These are phyloP conservation scores for Colletotrichum navitas DNA, from an alignment of 2,329 filamentous ascomycete species.

Conservation along the genomic window DNA sequence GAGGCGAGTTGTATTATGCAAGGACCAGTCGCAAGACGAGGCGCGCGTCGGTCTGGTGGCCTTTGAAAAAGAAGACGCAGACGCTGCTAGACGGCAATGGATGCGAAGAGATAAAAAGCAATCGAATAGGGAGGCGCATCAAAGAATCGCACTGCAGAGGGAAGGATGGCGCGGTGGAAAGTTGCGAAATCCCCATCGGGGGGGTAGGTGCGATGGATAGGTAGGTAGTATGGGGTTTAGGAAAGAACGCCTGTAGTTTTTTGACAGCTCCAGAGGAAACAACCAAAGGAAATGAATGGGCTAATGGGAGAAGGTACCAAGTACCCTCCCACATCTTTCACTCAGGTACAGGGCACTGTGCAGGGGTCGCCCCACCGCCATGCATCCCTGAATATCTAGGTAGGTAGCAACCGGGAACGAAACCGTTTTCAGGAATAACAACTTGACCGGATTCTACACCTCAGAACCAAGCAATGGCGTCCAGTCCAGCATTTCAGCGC, in stretches of 20 bases:
- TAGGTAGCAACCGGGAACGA: conserved; percentile 4
- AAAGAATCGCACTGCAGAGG: conserved; percentile 7
- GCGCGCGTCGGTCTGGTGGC: not conserved
- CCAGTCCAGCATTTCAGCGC: not conserved
- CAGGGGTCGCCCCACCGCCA: conserved; percentile 1
- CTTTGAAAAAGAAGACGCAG: not conserved
- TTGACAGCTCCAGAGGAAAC: not conserved
- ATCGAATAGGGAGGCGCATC: conserved; percentile 2
- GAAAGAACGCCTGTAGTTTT: conserved; percentile 9
- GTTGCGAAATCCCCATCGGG: conserved; percentile 15
- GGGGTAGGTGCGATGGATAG: conserved; percentile 9
- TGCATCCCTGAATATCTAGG: not conserved
- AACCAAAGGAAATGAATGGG: not conserved
- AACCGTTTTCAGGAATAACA: not conserved
- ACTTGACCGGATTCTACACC: not conserved
- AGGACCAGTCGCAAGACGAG: conserved; percentile 12
- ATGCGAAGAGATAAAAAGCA: not conserved
- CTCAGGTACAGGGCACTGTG: not conserved
- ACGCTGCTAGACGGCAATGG: not conserved
- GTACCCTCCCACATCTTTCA: not conserved
- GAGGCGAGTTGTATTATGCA: not conserved
- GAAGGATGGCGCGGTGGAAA: conserved; percentile 12
- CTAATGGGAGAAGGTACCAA: not conserved
- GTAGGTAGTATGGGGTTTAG: not conserved
- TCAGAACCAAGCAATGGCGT: not conserved